Evolutionary conservation across 2,329 filamentous ascomycete genomes (phyloP).

Genomic region (Madurella fahalii): DNA sequence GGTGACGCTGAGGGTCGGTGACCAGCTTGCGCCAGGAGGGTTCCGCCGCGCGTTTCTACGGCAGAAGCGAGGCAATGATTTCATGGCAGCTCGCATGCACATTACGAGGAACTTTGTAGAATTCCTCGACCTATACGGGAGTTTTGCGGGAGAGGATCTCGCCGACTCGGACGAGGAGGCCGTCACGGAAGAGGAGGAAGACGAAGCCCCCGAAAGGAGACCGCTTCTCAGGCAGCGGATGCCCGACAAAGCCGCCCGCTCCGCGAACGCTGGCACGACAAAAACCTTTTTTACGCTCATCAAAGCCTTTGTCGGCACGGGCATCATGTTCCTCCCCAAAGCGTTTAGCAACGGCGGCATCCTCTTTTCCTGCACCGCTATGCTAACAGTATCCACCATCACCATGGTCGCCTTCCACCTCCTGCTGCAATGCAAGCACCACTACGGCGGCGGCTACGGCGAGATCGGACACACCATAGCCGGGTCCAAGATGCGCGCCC

Average conservation of each 20-base stretch:
- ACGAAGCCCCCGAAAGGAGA: slow-evolving; percentile 46
- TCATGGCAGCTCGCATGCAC: slow-evolving; percentile 44
- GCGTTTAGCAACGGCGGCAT: slow-evolving; percentile 76
- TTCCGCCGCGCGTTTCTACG: slow-evolving; percentile 48
- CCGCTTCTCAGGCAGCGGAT: slow-evolving; percentile 59
- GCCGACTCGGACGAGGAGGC: slow-evolving; percentile 58
- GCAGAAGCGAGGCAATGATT: slow-evolving; percentile 32
- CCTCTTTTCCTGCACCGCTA: slow-evolving; percentile 66
- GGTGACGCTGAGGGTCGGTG: slow-evolving; percentile 29
- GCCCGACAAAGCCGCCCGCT: slow-evolving; percentile 28
- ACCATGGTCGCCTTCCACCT: slow-evolving; percentile 70
- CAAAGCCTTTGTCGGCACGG: slow-evolving; percentile 75
- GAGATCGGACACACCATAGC: slow-evolving; percentile 66
- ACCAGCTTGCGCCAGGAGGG: slow-evolving; percentile 43
- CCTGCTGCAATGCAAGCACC: slow-evolving; percentile 61
- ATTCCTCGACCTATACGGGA: slow-evolving; percentile 71
- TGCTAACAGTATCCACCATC: slow-evolving; percentile 61
- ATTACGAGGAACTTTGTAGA: slow-evolving; percentile 69
- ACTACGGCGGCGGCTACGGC: slow-evolving; percentile 67
- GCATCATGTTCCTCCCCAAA: slow-evolving; percentile 78
- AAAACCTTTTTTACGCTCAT: slow-evolving; percentile 76
- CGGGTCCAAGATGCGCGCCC: slow-evolving; percentile 56
- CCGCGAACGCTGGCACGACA: slow-evolving; percentile 62
- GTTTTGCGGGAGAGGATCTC: slow-evolving; percentile 70
- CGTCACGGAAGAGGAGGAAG: slow-evolving; percentile 43